A percentile compares a stretch with the other conserved stretches of the same genome.
phyloP scores from a whole-genome alignment of 805 yeast genomes.

The Starmerella potacharoeniae region DNA sequence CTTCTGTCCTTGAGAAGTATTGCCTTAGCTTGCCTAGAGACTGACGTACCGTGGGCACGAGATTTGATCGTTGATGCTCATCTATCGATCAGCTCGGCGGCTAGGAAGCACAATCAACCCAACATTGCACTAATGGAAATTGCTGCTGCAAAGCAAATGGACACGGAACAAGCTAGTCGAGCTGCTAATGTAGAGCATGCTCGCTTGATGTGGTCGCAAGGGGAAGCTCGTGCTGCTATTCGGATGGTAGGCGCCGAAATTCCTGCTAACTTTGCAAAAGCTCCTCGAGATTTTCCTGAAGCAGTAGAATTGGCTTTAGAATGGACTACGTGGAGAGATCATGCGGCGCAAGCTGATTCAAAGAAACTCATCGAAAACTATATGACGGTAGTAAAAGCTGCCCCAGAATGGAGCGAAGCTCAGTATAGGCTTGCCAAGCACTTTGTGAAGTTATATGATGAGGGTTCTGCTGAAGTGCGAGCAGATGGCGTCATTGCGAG shows the following conservation, averaged over 20 bases:
- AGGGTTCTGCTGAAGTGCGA: slow-evolving; percentile 18
- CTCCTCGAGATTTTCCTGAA: slow-evolving; percentile 14
- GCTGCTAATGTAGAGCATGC: slow-evolving; percentile 18
- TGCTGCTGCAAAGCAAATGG: slow-evolving; percentile 16
- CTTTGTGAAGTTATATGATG: slow-evolving; percentile 62
- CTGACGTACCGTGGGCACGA: slow-evolving; percentile 12
- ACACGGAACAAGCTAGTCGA: slow-evolving; percentile 4
- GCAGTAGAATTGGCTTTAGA: slow-evolving; percentile 48
- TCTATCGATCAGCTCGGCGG: slow-evolving; percentile 31
- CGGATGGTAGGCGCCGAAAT: slow-evolving; percentile 42
- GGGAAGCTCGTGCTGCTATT: slow-evolving; percentile 76
- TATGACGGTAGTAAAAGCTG: slow-evolving; percentile 42
- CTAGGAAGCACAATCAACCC: slow-evolving; percentile 43
- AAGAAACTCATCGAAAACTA: slow-evolving; percentile 62
- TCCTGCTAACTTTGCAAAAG: slow-evolving; percentile 15
- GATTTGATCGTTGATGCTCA: slow-evolving; percentile 38
- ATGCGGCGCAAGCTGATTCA: slow-evolving; percentile 72
- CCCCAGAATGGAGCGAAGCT: slow-evolving; percentile 61
- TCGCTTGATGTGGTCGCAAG: slow-evolving; percentile 76
- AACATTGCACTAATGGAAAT: slow-evolving; percentile 36
- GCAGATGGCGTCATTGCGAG: slow-evolving; percentile 39
- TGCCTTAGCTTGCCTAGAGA: slow-evolving; percentile 23
- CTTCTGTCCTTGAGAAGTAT: slow-evolving; percentile 50
- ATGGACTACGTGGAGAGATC: slow-evolving; percentile 81
- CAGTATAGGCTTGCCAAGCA: slow-evolving; percentile 71